Evolutionary conservation across 495 filamentous ascomycete genomes (phyloP).

Genomic region (Chaetomium tenue): DNA sequence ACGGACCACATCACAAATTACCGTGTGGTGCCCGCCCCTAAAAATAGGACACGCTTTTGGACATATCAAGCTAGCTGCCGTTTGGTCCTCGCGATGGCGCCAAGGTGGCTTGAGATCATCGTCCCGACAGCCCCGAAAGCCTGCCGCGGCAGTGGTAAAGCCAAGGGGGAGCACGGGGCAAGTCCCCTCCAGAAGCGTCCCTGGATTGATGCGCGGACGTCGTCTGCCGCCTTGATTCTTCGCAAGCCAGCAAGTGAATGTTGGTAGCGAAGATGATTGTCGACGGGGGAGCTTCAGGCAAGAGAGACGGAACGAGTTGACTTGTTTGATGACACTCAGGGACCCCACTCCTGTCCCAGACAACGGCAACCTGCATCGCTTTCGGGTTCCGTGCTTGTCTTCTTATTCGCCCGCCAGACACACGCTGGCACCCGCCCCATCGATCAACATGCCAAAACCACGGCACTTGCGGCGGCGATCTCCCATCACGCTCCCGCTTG

Average conservation of each 20-base stretch:
- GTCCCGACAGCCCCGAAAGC: constrained; percentile 6
- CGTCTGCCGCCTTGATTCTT: not conserved
- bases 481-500: constrained; percentile 22
- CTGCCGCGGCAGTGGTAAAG: constrained; percentile 5
- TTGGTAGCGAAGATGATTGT: not conserved
- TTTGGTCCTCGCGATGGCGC: constrained; percentile 18
- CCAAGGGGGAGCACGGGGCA: not conserved
- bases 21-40: constrained; percentile 18
- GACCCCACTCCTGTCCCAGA: constrained; percentile 1
- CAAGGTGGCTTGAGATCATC: constrained; percentile 21
- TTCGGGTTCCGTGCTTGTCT: constrained; percentile 11
- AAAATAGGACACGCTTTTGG: constrained; percentile 26
- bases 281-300: not conserved
- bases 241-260: too few species aligned
- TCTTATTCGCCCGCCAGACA: constrained; percentile 2
- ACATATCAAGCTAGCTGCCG: constrained; percentile 26
- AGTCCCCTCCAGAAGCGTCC: not conserved
- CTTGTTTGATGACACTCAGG: not conserved
- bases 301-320: not conserved
- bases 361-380: constrained; percentile 10
- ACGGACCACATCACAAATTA: constrained; percentile 25
- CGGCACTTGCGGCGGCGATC: constrained; percentile 24
- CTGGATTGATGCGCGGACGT: not conserved
- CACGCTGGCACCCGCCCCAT: not conserved
- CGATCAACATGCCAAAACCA: constrained; percentile 21